Evolutionary conservation across 768 basidiomycete genomes (phyloP).

Genomic region (Phaeolepiota aurea): DNA sequence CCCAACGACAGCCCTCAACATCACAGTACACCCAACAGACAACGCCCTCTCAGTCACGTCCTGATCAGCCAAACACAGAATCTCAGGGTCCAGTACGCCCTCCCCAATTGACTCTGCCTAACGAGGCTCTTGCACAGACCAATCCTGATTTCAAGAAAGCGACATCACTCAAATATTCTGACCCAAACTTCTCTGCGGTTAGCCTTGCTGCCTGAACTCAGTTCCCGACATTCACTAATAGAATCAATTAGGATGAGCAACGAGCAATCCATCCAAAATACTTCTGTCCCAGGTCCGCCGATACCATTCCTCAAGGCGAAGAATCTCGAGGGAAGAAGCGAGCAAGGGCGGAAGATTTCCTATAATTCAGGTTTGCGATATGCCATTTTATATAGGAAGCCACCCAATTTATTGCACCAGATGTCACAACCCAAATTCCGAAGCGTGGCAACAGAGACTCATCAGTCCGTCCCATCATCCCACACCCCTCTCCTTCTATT

Average conservation of each 20-base stretch:
- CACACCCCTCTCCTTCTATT: constrained; percentile 5
- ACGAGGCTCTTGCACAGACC: constrained; percentile 49
- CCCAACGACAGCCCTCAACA: not conserved
- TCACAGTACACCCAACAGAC: constrained; percentile 3
- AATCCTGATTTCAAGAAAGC: constrained; percentile 72
- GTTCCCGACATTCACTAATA: constrained; percentile 5
- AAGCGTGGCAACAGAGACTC: constrained; percentile 6
- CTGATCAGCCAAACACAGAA: constrained; percentile 9
- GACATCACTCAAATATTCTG: constrained; percentile 63
- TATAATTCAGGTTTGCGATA: constrained; percentile 28
- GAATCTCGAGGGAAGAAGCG: constrained; percentile 77
- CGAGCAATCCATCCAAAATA: constrained; percentile 61
- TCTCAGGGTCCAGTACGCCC: constrained; percentile 14
- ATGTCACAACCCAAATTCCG: too few relatives aligned
- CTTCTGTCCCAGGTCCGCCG: constrained; percentile 39
- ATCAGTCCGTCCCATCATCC: constrained; percentile 16
- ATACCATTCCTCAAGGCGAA: constrained; percentile 25
- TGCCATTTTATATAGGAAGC: too few relatives aligned
- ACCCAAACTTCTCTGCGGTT: constrained; percentile 76
- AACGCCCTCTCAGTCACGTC: constrained; percentile 11
- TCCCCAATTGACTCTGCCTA: constrained; percentile 38
- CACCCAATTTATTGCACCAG: too few relatives aligned
- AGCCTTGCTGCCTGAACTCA: constrained; percentile 11
- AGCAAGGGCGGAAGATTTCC: constrained; percentile 80
- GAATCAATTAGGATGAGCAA: constrained; percentile 57